Conservation (phyloP, 345 rosid species). For the Populus ilicifolia region DNA sequence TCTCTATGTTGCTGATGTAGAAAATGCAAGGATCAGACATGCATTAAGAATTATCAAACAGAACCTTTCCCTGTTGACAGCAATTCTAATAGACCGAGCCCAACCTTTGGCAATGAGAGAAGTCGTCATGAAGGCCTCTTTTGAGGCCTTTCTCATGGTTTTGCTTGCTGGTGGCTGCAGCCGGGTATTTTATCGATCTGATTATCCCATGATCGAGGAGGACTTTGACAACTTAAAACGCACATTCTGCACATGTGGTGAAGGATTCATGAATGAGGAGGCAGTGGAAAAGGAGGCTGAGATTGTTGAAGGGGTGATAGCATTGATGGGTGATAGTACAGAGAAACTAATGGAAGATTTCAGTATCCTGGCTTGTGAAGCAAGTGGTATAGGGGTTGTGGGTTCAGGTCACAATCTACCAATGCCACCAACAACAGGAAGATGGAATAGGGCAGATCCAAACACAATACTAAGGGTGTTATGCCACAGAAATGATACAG, state of each 20-base stretch:
- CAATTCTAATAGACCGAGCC: conserved; percentile 65
- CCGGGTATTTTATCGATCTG: conserved; percentile 52
- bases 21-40: conserved; percentile 52
- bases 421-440: conserved; percentile 75
- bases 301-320: conserved; percentile 66
- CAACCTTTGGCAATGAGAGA: conserved; percentile 71
- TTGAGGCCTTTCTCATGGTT: conserved; percentile 78
- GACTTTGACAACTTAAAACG: conserved; percentile 68
- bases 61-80: conserved; percentile 62
- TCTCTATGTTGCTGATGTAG: conserved; percentile 62
- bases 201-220: conserved; percentile 53
- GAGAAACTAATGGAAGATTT: conserved; percentile 83
- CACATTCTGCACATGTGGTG: conserved; percentile 63
- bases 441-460: conserved; percentile 79
- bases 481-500: conserved; percentile 72
- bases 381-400: conserved; percentile 43
- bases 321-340: conserved; percentile 65
- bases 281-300: conserved; percentile 64
- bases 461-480: conserved; percentile 72
- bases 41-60: conserved; percentile 67
- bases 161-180: conserved; percentile 71
- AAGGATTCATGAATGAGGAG: conserved; percentile 68
- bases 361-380: conserved; percentile 53
- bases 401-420: conserved; percentile 57
- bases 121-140: conserved; percentile 76